Evolutionary conservation across 148 eudicot genomes (phyloP), one percentile per base, ranked within the genome.

Genomic region (Chenopodium suecicum): DNA sequence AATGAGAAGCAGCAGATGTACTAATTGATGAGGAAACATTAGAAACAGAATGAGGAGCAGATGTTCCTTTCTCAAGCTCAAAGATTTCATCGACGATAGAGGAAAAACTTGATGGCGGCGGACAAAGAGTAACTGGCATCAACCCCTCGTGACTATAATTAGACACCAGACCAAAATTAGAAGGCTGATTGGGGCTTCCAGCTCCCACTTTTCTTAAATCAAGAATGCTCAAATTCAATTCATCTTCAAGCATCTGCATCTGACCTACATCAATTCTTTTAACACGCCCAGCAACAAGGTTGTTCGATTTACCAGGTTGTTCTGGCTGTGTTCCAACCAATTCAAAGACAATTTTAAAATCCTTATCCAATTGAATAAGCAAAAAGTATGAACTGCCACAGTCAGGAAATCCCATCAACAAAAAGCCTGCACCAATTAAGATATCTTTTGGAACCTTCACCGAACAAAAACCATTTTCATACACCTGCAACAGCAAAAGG

Each of bases 351-450:
- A 96, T 91, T 82, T 88, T 92, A 73, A 92, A 92, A 75, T 90
- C 95, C 84, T 90, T 92, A 77, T 97, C 97, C 70, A 93, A 88
- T 81, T 94, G 97, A 94, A 94, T 87, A 70, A 94, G 86, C 89
- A 97, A 86, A 87, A 91, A 91, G 80, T 89, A 92, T 31, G 92
- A 90, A 86, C 91, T 90, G 80, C 97, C 92, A 80, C 89, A 90
- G 63, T 94, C 94, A 9, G 99, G 98, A 80, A 97, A 91, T 64
- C 99, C 97, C 92, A 94, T 85, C 29, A 94, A 70, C 86, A 96
- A 87, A 83, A 83, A 91, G 82, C 77, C 86, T 82, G 92, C 82
- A 82, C 89, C 94, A 89, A 82, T 88, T 78, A 88, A 85, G 78
- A 92, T 83, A 74, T 77, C 80, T 81, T 97, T 91, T 32, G 97